A percentile compares a stretch with the other conserved stretches of the same genome.
These are phyloP conservation scores for Brettanomyces anomalus DNA, from an alignment of 805 yeast genomes.

Conservation along the genomic window DNA sequence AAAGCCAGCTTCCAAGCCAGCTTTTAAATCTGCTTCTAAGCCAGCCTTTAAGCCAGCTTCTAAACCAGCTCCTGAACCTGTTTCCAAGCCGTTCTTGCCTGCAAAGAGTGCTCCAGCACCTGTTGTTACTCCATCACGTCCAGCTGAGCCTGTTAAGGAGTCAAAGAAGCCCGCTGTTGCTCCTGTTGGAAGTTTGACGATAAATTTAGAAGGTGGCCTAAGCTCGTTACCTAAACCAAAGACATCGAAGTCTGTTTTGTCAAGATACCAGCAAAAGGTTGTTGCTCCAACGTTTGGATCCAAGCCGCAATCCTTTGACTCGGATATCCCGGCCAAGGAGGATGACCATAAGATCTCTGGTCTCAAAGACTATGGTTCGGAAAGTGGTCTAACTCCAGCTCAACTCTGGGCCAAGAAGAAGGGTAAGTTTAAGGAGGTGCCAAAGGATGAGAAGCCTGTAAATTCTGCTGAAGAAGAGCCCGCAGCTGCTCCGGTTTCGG, in stretches of 20 bases:
- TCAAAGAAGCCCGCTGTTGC: constrained; percentile 33
- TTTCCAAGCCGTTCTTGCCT: constrained; percentile 22
- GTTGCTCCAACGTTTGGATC: constrained; percentile 27
- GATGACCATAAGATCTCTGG: constrained; percentile 48
- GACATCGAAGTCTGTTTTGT: constrained; percentile 38
- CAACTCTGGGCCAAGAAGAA: constrained; percentile 92
- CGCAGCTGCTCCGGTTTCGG: constrained; percentile 13
- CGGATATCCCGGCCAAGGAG: background rate
- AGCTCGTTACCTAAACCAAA: constrained; percentile 59
- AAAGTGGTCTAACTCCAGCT: constrained; percentile 85
- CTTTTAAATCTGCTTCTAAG: constrained; percentile 1
- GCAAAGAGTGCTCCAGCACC: constrained; percentile 9
- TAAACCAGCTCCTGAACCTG: background rate
- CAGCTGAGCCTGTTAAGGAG: constrained; percentile 27
- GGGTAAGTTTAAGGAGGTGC: constrained; percentile 49
- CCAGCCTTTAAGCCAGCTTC: constrained; percentile 11
- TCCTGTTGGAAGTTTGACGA: constrained; percentile 29
- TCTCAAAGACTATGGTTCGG: constrained; percentile 51
- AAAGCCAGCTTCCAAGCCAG: background rate
- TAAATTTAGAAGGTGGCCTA: constrained; percentile 37
- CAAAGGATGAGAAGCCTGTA: constrained; percentile 24
- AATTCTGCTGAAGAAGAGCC: constrained; percentile 14
- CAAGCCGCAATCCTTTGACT: constrained; percentile 22
- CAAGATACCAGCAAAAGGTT: constrained; percentile 34
- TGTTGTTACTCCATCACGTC: background rate